Conservation (phyloP, 208 protist species). For the Phytomonas serpens region DNA sequence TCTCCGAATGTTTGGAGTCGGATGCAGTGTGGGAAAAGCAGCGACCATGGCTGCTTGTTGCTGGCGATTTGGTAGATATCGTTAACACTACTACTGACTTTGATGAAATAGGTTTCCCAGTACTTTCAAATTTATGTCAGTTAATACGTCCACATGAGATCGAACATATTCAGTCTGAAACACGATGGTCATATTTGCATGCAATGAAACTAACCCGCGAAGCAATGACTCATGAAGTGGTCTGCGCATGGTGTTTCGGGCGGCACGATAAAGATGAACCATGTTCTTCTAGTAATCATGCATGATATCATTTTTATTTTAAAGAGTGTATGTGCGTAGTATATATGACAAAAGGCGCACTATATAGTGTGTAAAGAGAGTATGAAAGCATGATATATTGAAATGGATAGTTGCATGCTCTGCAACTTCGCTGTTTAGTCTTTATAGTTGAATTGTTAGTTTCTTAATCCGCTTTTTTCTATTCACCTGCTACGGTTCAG, state of each 20-base stretch:
- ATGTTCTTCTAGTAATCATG: constrained; percentile 1
- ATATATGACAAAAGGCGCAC: background rate
- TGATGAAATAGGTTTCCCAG: constrained; percentile 67
- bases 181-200: constrained; percentile 50
- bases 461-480: background rate
- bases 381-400: background rate
- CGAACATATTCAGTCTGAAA: constrained; percentile 49
- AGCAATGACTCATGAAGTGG: constrained; percentile 32
- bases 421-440: background rate
- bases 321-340: background rate
- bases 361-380: background rate
- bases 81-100: constrained; percentile 60
- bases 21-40: background rate
- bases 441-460: background rate
- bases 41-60: constrained; percentile 34
- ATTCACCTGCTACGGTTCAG: background rate
- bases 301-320: background rate
- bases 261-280: constrained; percentile 18
- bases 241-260: constrained; percentile 28
- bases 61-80: constrained; percentile 47
- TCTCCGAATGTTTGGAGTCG: constrained; percentile 15
- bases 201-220: constrained; percentile 63
- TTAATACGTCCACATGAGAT: constrained; percentile 35
- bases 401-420: background rate
- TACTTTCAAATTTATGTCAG: constrained; percentile 38